Percentiles rank a stretch among this genome's conserved stretches.
Evolutionary conservation across 495 filamentous ascomycete species (phyloP).

Genomic region (Aspergillus bertholletiae): DNA sequence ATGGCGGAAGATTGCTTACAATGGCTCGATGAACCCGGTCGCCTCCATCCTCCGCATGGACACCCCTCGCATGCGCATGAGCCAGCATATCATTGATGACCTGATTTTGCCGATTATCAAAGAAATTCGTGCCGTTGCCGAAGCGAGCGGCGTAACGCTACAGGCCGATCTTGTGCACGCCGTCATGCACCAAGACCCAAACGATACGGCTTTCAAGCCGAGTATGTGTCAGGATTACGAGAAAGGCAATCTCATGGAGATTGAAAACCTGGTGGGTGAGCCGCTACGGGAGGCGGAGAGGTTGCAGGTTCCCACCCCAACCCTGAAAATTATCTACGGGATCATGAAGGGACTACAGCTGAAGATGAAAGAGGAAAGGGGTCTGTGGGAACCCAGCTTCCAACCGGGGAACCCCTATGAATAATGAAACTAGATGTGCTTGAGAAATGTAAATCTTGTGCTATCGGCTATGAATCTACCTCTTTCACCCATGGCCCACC

Average conservation of each 20-base stretch:
- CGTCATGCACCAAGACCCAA: slow-evolving; percentile 13
- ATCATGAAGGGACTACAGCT: slow-evolving; percentile 11
- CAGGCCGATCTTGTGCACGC: slow-evolving; percentile 26
- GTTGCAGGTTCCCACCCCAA: slow-evolving; percentile 5
- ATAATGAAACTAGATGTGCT: no score
- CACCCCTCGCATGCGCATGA: no score
- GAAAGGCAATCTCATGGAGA: slow-evolving; percentile 52
- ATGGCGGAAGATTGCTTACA: no score
- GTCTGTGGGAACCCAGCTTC: no score
- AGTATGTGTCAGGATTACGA: slow-evolving; percentile 46
- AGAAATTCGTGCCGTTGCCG: slow-evolving; percentile 34
- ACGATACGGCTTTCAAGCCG: slow-evolving; percentile 40
- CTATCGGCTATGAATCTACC: no score
- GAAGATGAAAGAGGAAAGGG: slow-evolving; percentile 12
- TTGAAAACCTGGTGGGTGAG: slow-evolving; percentile 51
- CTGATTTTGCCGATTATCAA: slow-evolving; percentile 38
- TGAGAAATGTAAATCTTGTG: no score
- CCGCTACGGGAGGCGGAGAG: slow-evolving; percentile 41
- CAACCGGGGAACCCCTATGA: no score
- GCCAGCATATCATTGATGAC: slow-evolving; percentile 33
- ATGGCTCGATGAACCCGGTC: slow-evolving; percentile 29
- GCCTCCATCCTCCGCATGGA: slow-evolving; percentile 36
- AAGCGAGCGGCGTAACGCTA: slow-evolving; percentile 12
- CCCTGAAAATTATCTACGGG: slow-evolving; percentile 10
- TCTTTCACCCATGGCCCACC: no score